Evolutionary conservation across 208 protist species (phyloP), one percentile per base, ranked within the genome.

Genomic region (Acanthamoeba castellanii): DNA sequence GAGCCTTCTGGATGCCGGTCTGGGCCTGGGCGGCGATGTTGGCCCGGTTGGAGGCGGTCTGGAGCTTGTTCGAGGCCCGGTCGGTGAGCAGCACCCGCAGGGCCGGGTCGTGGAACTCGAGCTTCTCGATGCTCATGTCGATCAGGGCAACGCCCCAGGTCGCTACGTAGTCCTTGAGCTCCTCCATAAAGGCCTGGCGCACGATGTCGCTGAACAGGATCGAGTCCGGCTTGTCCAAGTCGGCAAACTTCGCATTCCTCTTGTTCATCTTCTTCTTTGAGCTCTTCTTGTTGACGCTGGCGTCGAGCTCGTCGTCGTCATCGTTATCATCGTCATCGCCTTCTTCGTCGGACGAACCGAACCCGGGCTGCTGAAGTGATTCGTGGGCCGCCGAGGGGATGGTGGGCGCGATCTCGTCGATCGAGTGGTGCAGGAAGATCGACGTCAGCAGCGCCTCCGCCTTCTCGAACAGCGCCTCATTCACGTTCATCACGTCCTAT

Each of bases 1-100:
- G 66, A 72, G 66, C 66, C 66, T 72, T 72, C 6, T 72, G 66
- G 30, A 72, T 72, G 66, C 66, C 66, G 22, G 66, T 72, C 66
- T 72, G 66, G 66, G 66, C 66, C 66, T 72, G 66, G 30, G 66
- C 66, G 66, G 66, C 66, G 66, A 72, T 72, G 66, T 72, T 72
- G 66, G 66, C 66, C 9, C 66, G 66, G 30, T 72, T 72, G 66
- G 66, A 72, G 9, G 66, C 66, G 14, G 66, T 72, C 66, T 72
- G 66, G n/a, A 72, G 66, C 66, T 72, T 72, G 66, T 72, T 72
- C 5, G 66, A 72, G 22, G 66, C 66, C 2, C 66, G 22, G 5
- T 72, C 5, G 30, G 66, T 34, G 66, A 72, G 66, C 2, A 72
- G 66, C 0, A 30, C 66, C 5, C 66, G 66, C 22, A 72, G 66